Percentiles rank a stretch among this genome's conserved stretches.
phyloP scores from a whole-genome alignment of 352 stramenopile genomes.

The Pythium utonaiense region DNA sequence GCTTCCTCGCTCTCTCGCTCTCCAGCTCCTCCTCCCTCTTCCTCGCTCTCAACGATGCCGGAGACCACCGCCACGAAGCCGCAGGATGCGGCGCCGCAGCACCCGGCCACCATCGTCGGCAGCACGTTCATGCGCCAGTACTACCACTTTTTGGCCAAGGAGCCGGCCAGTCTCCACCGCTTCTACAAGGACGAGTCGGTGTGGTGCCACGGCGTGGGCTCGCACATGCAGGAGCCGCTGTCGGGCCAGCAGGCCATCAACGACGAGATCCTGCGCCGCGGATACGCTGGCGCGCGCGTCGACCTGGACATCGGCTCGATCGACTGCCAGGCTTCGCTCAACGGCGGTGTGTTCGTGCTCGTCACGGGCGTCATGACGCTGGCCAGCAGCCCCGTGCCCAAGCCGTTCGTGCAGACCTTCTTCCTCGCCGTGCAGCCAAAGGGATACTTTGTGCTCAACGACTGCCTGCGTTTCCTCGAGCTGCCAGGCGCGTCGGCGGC shows the following conservation, averaged over 20 bases:
- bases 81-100: constrained; percentile 27
- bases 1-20: background rate
- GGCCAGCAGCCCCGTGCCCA: constrained; percentile 35
- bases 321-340: constrained; percentile 75
- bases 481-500: constrained; percentile 31
- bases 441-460: constrained; percentile 87
- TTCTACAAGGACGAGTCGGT: constrained; percentile 87
- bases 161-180: constrained; percentile 79
- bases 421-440: constrained; percentile 86
- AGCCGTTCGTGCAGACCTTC: constrained; percentile 87
- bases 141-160: constrained; percentile 85
- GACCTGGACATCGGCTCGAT: constrained; percentile 83
- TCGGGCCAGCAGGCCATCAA: constrained; percentile 78
- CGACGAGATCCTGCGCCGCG: constrained; percentile 75
- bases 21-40: constrained; percentile 3
- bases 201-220: constrained; percentile 78
- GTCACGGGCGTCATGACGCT: constrained; percentile 88
- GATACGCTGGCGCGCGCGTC: constrained; percentile 72
- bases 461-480: constrained; percentile 84
- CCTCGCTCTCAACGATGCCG: constrained; percentile 30
- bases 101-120: constrained; percentile 60
- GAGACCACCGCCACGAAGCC: constrained; percentile 30
- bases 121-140: constrained; percentile 89
- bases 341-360: constrained; percentile 75
- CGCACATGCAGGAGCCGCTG: constrained; percentile 79